These are phyloP conservation scores for Lactarius evosmus DNA, from an alignment of 768 basidiomycete species.

Conservation along the genomic window DNA sequence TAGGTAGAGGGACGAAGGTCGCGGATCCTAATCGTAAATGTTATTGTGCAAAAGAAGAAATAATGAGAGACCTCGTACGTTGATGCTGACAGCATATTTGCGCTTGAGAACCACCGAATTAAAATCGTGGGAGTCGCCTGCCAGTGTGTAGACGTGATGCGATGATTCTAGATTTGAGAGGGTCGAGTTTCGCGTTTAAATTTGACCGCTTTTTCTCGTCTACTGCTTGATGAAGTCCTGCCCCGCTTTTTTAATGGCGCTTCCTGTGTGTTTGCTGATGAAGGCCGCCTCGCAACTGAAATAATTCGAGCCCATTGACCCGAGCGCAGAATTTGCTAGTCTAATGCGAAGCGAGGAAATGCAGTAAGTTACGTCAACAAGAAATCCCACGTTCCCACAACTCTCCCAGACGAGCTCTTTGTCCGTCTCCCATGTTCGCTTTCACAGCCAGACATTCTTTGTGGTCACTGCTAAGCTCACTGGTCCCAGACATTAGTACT, in stretches of 20 bases:
- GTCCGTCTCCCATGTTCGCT: too few relatives aligned
- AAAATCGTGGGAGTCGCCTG: conserved; percentile 60
- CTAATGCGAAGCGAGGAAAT: too few relatives aligned
- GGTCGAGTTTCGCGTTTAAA: conserved; percentile 50
- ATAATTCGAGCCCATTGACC: too few relatives aligned
- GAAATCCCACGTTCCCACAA: too few relatives aligned
- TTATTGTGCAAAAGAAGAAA: neutral
- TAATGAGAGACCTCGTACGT: conserved; percentile 50
- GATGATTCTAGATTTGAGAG: conserved; percentile 14
- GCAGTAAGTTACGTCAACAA: too few relatives aligned
- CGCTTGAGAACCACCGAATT: conserved; percentile 71
- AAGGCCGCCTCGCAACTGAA: conserved; percentile 8
- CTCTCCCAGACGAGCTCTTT: too few relatives aligned
- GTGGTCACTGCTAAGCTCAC: too few relatives aligned
- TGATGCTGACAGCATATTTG: conserved; percentile 71
- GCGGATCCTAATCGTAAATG: conserved; percentile 58
- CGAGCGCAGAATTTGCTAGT: too few relatives aligned
- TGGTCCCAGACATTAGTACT: too few relatives aligned
- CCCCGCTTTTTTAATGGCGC: conserved; percentile 6
- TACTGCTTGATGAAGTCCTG: neutral
- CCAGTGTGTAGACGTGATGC: conserved; percentile 34
- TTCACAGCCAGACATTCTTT: too few relatives aligned
- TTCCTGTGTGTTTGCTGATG: neutral
- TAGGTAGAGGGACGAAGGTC: conserved; percentile 77
- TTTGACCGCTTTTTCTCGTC: conserved; percentile 55